These are phyloP conservation scores for Bacidia gigantensis DNA, from an alignment of 495 filamentous ascomycete genomes.

Conservation along the genomic window DNA sequence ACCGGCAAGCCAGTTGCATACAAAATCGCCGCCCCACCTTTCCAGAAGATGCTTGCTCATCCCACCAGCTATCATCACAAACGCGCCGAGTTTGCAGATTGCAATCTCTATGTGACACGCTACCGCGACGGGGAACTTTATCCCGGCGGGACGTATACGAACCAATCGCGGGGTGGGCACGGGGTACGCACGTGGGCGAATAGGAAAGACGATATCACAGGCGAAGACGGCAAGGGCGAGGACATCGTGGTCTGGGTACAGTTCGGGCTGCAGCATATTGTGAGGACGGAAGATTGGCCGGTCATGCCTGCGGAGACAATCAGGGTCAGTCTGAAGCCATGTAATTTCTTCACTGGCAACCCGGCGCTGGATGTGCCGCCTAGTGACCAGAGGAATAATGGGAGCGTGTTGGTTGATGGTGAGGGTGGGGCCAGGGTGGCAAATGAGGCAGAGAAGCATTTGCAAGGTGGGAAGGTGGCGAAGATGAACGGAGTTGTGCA, in stretches of 20 bases:
- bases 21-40: slow-evolving; percentile 59
- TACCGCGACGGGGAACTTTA: slow-evolving; percentile 69
- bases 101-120: slow-evolving; percentile 67
- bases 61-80: slow-evolving; percentile 51
- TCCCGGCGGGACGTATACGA: slow-evolving; percentile 74
- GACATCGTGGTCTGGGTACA: slow-evolving; percentile 48
- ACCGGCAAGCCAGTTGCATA: slow-evolving; percentile 68
- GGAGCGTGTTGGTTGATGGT: slow-evolving; percentile 25
- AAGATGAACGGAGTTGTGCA: background rate
- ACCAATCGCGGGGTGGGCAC: slow-evolving; percentile 57
- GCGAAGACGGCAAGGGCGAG: slow-evolving; percentile 18
- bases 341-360: slow-evolving; percentile 63
- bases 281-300: slow-evolving; percentile 47
- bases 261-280: slow-evolving; percentile 49
- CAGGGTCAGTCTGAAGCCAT: slow-evolving; percentile 48
- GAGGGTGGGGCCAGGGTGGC: background rate
- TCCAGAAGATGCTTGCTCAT: slow-evolving; percentile 69
- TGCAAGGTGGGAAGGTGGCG: background rate
- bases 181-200: slow-evolving; percentile 42
- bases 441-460: background rate
- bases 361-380: slow-evolving; percentile 64
- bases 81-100: slow-evolving; percentile 71
- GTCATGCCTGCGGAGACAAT: slow-evolving; percentile 57
- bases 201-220: slow-evolving; percentile 35
- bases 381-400: slow-evolving; percentile 36